Percentiles rank a stretch among this genome's conserved stretches.
Evolutionary conservation across 1,139 yeast genomes (phyloP).

Genomic region (Blastobotrys malaysiensis): DNA sequence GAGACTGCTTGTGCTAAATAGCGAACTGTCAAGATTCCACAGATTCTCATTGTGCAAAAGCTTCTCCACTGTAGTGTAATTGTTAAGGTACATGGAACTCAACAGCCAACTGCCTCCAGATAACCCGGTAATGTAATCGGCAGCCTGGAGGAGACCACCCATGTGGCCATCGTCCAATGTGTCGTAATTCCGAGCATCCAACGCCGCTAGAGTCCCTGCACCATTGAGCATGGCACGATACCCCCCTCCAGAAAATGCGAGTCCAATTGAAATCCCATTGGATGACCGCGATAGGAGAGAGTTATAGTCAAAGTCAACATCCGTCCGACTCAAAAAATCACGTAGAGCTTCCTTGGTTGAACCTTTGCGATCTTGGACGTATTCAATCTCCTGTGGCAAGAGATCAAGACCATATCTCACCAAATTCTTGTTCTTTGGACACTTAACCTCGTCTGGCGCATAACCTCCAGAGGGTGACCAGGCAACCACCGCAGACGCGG

Average conservation of each 20-base stretch:
- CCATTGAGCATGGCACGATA: slow-evolving; percentile 77
- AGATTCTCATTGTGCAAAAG: slow-evolving; percentile 22
- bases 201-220: slow-evolving; percentile 71
- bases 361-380: slow-evolving; percentile 12
- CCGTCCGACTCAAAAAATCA: slow-evolving; percentile 17
- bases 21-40: slow-evolving; percentile 8
- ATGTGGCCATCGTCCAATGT: slow-evolving; percentile 52
- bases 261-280: slow-evolving; percentile 40
- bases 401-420: slow-evolving; percentile 1
- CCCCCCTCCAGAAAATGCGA: slow-evolving; percentile 81
- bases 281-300: slow-evolving; percentile 7
- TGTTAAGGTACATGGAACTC: slow-evolving; percentile 73
- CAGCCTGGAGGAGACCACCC: slow-evolving; percentile 70
- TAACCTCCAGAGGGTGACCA: background rate
- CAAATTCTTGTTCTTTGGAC: slow-evolving; percentile 5
- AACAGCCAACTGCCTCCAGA: slow-evolving; percentile 87
- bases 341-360: slow-evolving; percentile 12
- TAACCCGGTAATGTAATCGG: slow-evolving; percentile 71
- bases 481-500: background rate
- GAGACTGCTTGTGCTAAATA: slow-evolving; percentile 40
- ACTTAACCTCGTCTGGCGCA: slow-evolving; percentile 3
- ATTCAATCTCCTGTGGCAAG: slow-evolving; percentile 15
- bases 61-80: slow-evolving; percentile 67
- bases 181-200: slow-evolving; percentile 61
- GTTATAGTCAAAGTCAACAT: slow-evolving; percentile 24